phyloP scores from a whole-genome alignment of 2,329 filamentous ascomycete genomes.

The Alternaria hordeiaustralica region DNA sequence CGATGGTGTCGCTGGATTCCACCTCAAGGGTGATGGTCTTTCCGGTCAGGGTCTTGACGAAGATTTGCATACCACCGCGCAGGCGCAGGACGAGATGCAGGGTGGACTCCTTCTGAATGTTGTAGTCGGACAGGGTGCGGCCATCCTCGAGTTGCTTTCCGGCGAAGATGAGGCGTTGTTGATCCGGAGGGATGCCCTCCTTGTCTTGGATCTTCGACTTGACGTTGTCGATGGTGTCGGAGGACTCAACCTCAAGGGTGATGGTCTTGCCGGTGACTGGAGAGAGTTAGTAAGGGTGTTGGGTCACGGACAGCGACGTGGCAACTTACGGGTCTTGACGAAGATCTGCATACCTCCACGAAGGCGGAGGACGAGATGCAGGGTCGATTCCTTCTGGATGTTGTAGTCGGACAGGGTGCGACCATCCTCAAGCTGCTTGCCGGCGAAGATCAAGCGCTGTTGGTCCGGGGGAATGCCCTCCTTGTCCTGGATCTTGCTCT shows the following conservation, averaged over 20 bases:
- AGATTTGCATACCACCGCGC: conserved; percentile 69
- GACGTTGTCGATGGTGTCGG: conserved; percentile 51
- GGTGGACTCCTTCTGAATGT: conserved; percentile 68
- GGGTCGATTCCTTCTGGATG: conserved; percentile 83
- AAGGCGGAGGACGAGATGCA: conserved; percentile 77
- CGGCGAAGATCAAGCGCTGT: conserved; percentile 95
- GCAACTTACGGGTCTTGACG: conserved; percentile 60
- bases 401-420: conserved; percentile 93
- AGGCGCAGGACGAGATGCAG: conserved; percentile 79
- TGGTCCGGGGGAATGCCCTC: conserved; percentile 97
- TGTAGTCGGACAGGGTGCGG: conserved; percentile 62
- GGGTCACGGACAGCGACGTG: conserved; percentile 36
- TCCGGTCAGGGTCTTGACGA: conserved; percentile 66
- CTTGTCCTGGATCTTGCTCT: conserved; percentile 97
- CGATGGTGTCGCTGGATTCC: conserved; percentile 82
- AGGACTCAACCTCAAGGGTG: conserved; percentile 51
- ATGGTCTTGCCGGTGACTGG: conserved; percentile 65
- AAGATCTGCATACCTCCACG: conserved; percentile 70
- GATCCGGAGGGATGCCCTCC: conserved; percentile 65
- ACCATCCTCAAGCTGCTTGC: conserved; percentile 96
- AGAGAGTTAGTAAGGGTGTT: conserved; percentile 35
- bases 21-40: conserved; percentile 73
- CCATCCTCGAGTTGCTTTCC: conserved; percentile 66
- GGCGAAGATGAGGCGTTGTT: conserved; percentile 65
- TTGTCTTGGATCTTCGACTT: conserved; percentile 62